Evolutionary conservation across 129 eudicot genomes (phyloP), one percentile per base, ranked within the genome.

Genomic region (Deinandra increscens): DNA sequence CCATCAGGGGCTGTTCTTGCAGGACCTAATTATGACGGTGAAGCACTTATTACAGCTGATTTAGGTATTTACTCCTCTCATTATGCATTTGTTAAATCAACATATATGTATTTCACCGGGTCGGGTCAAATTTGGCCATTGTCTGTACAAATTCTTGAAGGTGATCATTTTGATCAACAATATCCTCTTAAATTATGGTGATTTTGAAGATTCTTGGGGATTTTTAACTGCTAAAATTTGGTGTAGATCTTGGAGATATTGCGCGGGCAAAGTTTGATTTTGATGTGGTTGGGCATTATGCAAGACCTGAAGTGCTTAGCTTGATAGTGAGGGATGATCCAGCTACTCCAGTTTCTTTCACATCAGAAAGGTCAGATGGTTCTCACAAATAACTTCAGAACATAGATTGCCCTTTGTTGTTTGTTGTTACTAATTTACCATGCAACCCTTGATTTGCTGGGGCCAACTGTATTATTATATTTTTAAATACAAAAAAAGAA

Each of bases 241-340:
- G 31, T 26, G 31, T 26, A 26, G 31, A 26, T 26, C 31, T 26
- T 26, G 31, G 31, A 26, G 31, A 26, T 26, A 26, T 26, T 26
- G 31, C 31, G 1, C 31, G 31, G 31, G 31, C 31, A 26, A 26
- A 26, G 31, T 93, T 93, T 34, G 92, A 80, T 75, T 93, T 93
- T 69, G 99, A 93, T n/a, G 99, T 89, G 46, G 95, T 93, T 33
- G 99, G 99, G 8, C 99, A 93, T 76, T 93, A 89, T 73, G 77
- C 99, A 10, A 86, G 97, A 38, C 95, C 99, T 22, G 99, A 93
- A 75, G 78, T 89, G 34, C 86, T 93, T 44, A 89, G 92, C 78
- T 76, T 93, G 23, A 70, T 75, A 9, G 99, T 93, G 19, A 84
- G 72, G 79, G 97, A 89, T 69, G 77, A 89, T 19, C 90, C 90